phyloP scores from a whole-genome alignment of 1,139 yeast species.

The Protomyces pachydermus region DNA sequence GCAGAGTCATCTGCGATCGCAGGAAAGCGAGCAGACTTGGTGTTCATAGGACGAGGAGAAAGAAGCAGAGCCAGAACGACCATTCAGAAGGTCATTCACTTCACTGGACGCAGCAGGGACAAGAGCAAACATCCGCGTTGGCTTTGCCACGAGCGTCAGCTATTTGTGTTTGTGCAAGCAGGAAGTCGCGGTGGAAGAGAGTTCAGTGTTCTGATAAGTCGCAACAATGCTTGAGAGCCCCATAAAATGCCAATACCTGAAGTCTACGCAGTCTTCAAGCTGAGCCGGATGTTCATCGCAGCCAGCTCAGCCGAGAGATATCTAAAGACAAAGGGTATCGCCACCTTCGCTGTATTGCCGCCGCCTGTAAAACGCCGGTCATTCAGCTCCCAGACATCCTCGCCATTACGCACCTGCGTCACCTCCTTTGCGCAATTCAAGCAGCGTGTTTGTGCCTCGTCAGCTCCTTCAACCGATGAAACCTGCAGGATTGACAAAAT shows the following conservation, averaged over 20 bases:
- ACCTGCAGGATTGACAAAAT: constrained; percentile 87
- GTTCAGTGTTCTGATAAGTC: no score
- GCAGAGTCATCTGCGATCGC: no score
- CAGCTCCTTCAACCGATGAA: constrained; percentile 32
- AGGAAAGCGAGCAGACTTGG: no score
- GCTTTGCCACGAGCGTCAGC: no score
- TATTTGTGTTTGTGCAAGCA: no score
- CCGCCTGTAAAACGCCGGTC: constrained; percentile 92
- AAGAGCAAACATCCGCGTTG: no score
- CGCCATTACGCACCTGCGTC: constrained; percentile 41
- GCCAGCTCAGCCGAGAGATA: constrained; percentile 92
- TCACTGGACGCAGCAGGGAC: no score
- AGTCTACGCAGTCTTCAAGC: constrained; percentile 38
- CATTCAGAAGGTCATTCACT: no score
- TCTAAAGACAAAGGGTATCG: constrained; percentile 92
- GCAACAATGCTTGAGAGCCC: no score
- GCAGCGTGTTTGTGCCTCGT: constrained; percentile 73
- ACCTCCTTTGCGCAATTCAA: constrained; percentile 75
- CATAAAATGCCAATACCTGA: not conserved
- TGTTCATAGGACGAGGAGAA: no score
- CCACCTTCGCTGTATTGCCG: constrained; percentile 83
- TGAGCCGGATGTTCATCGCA: constrained; percentile 79
- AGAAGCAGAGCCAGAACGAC: no score
- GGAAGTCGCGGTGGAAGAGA: no score
- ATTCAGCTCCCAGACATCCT: constrained; percentile 94